A percentile compares a stretch with the other conserved stretches of the same genome.
Conservation (phyloP, 2,329 filamentous ascomycete genomes). For the Aspergillus hortae region DNA sequence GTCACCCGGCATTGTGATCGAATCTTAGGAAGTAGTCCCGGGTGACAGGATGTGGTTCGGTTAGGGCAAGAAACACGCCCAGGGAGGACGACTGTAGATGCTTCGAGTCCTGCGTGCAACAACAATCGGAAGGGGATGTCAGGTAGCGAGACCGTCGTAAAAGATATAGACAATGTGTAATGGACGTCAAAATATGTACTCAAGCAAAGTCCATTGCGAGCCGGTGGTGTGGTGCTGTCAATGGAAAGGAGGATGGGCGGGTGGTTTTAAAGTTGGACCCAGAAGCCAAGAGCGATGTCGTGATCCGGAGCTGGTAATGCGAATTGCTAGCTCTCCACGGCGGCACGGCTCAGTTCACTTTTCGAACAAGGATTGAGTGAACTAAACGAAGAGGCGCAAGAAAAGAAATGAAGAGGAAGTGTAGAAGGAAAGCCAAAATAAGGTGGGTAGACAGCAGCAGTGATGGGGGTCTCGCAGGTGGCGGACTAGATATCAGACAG, state of each 20-base stretch:
- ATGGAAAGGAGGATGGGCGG: slow-evolving; percentile 5
- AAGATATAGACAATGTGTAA: neutral
- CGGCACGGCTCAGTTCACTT: neutral
- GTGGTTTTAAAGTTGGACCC: slow-evolving; percentile 14
- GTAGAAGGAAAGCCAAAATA: neutral
- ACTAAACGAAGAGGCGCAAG: neutral
- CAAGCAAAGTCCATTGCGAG: slow-evolving; percentile 13
- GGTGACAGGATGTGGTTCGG: neutral
- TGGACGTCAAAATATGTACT: slow-evolving; percentile 2
- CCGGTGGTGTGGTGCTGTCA: slow-evolving; percentile 7
- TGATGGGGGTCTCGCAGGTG: neutral
- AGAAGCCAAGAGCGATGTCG: slow-evolving; percentile 26
- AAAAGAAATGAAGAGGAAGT: neutral
- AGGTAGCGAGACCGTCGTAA: neutral
- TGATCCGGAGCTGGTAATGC: slow-evolving; percentile 22
- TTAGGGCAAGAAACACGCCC: neutral
- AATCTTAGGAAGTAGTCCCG: neutral
- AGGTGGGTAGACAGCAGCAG: neutral
- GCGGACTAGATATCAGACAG: neutral
- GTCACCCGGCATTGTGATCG: slow-evolving; percentile 29
- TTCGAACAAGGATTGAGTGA: slow-evolving; percentile 4
- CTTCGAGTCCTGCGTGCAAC: neutral
- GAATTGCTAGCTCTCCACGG: slow-evolving; percentile 16
- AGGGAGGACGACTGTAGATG: neutral
- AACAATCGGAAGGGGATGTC: neutral